Percentiles rank a stretch among this genome's conserved stretches.
phyloP scores from a whole-genome alignment of 352 stramenopile genomes.

The Globisporangium yorkense region DNA sequence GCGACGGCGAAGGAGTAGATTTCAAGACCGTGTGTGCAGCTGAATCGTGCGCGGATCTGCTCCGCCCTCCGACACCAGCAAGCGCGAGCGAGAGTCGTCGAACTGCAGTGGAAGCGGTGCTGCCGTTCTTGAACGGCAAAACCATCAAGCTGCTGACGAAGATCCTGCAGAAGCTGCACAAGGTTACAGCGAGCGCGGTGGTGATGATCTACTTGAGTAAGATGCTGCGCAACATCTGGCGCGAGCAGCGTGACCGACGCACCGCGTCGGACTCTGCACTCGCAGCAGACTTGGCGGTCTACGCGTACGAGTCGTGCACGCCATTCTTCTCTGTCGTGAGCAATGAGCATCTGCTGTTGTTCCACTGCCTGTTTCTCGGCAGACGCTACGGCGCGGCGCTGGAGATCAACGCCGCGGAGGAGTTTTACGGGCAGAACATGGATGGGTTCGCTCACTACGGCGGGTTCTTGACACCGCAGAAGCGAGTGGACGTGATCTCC shows the following conservation, averaged over 20 bases:
- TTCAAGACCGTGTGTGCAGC: conserved; percentile 58
- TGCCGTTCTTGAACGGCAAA: conserved; percentile 45
- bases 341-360: conserved; percentile 62
- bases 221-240: conserved; percentile 37
- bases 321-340: conserved; percentile 59
- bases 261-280: not conserved
- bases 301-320: conserved; percentile 66
- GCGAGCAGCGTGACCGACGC: conserved; percentile 20
- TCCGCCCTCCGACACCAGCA: not conserved
- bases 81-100: conserved; percentile 9
- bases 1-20: conserved; percentile 15
- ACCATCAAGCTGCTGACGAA: conserved; percentile 73
- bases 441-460: conserved; percentile 29
- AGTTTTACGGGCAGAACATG: conserved; percentile 55
- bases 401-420: conserved; percentile 16
- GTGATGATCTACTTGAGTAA: conserved; percentile 66
- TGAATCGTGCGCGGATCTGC: conserved; percentile 24
- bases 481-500: conserved; percentile 46
- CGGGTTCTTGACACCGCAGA: conserved; percentile 27
- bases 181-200: conserved; percentile 48
- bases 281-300: conserved; percentile 38
- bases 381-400: conserved; percentile 7
- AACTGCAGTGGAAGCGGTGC: conserved; percentile 34
- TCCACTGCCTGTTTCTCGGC: conserved; percentile 43
- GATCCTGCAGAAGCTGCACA: conserved; percentile 62